phyloP scores from a whole-genome alignment of 1,139 yeast species.

The Geotrichum bryndzae region DNA sequence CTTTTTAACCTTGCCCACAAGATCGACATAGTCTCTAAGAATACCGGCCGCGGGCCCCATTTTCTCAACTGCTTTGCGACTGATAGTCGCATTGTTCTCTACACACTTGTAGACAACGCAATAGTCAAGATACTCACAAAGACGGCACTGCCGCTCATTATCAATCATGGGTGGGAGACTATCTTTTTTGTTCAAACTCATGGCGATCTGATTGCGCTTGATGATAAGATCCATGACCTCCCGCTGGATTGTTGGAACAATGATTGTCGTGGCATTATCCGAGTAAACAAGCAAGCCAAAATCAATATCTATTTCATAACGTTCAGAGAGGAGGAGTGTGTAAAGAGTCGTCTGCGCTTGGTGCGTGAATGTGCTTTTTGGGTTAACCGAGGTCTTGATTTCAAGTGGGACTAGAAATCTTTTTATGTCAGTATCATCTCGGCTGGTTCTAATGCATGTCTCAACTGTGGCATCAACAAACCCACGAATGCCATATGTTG shows the following conservation, averaged over 20 bases:
- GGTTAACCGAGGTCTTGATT: conserved; percentile 54
- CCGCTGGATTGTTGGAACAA: conserved; percentile 36
- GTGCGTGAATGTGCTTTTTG: conserved; percentile 51
- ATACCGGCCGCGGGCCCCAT: conserved; percentile 35
- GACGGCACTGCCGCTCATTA: conserved; percentile 54
- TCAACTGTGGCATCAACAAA: conserved; percentile 82
- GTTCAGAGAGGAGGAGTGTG: conserved; percentile 68
- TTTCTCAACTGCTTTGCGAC: conserved; percentile 47
- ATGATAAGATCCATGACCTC: conserved; percentile 62
- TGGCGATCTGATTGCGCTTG: conserved; percentile 65
- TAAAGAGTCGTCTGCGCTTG: conserved; percentile 87
- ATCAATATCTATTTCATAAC: conserved; percentile 62
- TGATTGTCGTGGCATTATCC: conserved; percentile 50
- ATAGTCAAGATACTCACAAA: conserved; percentile 53
- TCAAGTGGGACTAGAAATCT: conserved; percentile 70
- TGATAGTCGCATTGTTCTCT: conserved; percentile 4
- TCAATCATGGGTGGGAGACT: conserved; percentile 56
- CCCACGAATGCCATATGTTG: conserved; percentile 86
- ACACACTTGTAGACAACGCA: conserved; percentile 69
- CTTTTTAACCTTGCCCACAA: conserved; percentile 49
- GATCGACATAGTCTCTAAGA: conserved; percentile 40
- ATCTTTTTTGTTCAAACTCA: conserved; percentile 42
- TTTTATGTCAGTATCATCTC: conserved; percentile 28
- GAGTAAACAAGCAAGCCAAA: conserved; percentile 73
- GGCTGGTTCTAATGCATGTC: conserved; percentile 34